These are phyloP conservation scores for Elsinoe perseae DNA, from an alignment of 2,329 filamentous ascomycete species.

Conservation along the genomic window DNA sequence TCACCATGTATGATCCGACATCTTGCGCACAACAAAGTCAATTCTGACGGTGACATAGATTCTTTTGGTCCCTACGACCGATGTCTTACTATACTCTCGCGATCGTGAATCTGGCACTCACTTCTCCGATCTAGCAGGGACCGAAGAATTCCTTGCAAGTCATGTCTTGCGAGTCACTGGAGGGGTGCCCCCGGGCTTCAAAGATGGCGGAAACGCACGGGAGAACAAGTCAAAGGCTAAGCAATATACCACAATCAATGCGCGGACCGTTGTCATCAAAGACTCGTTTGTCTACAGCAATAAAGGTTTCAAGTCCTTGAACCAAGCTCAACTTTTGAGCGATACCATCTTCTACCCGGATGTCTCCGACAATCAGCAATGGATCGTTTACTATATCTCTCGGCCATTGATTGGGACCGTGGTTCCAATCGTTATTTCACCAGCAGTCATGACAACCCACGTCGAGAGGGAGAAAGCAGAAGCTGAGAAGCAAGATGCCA, in stretches of 20 bases:
- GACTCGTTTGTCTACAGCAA: constrained; percentile 91
- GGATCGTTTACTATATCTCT: constrained; percentile 95
- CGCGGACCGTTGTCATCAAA: constrained; percentile 87
- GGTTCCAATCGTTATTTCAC: constrained; percentile 65
- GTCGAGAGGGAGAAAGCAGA: constrained; percentile 27
- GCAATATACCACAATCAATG: constrained; percentile 88
- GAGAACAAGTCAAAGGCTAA: constrained; percentile 89
- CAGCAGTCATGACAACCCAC: constrained; percentile 45
- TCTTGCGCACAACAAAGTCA: constrained; percentile 14
- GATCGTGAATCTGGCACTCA: constrained; percentile 75
- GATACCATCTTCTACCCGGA: constrained; percentile 87
- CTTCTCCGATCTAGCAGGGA: constrained; percentile 72
- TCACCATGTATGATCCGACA: constrained; percentile 58
- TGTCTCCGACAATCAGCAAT: constrained; percentile 80
- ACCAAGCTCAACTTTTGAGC: constrained; percentile 76
- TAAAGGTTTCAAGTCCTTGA: constrained; percentile 90
- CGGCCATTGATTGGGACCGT: constrained; percentile 75
- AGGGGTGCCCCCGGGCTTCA: constrained; percentile 38
- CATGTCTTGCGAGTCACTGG: constrained; percentile 83
- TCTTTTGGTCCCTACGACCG: constrained; percentile 86
- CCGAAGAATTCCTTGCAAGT: constrained; percentile 92
- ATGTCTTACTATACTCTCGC: constrained; percentile 78
- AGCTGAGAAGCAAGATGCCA: constrained; percentile 19
- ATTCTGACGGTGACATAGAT: constrained; percentile 43
- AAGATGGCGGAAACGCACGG: constrained; percentile 53